phyloP scores from a whole-genome alignment of 768 basidiomycete species.

The Sporobolomyces pararoseus region DNA sequence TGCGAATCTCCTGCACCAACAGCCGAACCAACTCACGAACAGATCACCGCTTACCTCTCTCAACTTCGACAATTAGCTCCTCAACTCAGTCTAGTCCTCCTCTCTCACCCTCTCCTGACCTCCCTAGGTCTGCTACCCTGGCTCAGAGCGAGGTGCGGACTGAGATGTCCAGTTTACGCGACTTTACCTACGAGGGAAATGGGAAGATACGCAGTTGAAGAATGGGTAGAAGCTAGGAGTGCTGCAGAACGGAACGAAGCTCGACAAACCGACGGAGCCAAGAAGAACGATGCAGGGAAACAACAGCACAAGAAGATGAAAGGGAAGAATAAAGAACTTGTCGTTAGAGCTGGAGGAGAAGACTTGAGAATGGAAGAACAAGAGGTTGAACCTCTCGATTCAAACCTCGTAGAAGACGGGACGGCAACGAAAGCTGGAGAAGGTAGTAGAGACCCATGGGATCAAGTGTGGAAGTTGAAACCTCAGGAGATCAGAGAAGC shows the following conservation, averaged over 20 bases:
- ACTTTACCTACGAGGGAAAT: constrained; percentile 94
- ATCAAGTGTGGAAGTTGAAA: constrained; percentile 67
- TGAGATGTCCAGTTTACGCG: constrained; percentile 86
- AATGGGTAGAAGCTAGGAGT: constrained; percentile 74
- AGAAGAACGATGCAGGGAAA: constrained; percentile 15
- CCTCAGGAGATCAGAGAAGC: constrained; percentile 83
- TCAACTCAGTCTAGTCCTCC: constrained; percentile 78
- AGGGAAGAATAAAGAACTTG: constrained; percentile 54
- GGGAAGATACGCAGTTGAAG: constrained; percentile 82
- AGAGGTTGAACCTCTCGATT: constrained; percentile 25
- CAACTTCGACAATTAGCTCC: constrained; percentile 58
- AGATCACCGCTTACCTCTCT: constrained; percentile 41
- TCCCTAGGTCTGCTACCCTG: constrained; percentile 91
- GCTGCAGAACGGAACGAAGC: constrained; percentile 46
- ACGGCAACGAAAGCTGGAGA: constrained; percentile 44
- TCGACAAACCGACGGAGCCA: neutral
- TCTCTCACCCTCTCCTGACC: constrained; percentile 86
- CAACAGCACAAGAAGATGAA: constrained; percentile 8
- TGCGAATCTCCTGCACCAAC: constrained; percentile 43
- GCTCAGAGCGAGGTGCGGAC: constrained; percentile 74
- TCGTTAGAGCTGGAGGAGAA: constrained; percentile 50
- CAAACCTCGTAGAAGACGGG: constrained; percentile 29
- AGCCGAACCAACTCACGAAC: constrained; percentile 41
- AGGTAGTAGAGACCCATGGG: constrained; percentile 46
- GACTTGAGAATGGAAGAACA: neutral